Base-by-base conservation (phyloP, 2,329 filamentous ascomycete genomes). In the Cladophialophora chaetospira region DNA sequence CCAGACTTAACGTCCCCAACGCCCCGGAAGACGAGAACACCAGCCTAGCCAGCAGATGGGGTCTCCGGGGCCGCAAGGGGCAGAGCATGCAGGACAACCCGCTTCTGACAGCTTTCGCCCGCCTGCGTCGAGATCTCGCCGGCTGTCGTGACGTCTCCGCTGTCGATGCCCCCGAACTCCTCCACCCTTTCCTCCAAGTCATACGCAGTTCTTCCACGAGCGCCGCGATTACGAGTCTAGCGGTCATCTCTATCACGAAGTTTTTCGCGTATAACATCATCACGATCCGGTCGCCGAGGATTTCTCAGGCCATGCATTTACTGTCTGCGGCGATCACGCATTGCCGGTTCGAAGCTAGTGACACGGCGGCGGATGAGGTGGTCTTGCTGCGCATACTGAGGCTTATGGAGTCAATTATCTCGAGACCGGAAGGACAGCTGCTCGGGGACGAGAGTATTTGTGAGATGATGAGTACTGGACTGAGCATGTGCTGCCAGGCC, bases 401-500 rank as follows among this genome's bases (percentile, higher is more conserved):
- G 70, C 82, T 99, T 44, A 99, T 99, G 94, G 94, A 99, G 73
- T 89, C 91, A 68, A 97, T 99, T 88, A 87, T 99, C 67, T 95
- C 92, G 13, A 90, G 94, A 0, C 90, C 92, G 0, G 91, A 93
- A 26, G 94, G 94, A 33, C 88, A 95, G 64, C 84, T 97, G 9
- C 78, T 99, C n/a, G 95, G 93, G 57, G 94, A 99, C 68, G 93
- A 97, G 75, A 97, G 93, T 69, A 91, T 99, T 9, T 99, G 95
- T 71, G 91, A 97, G 71, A 97, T 99, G 91, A 97, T 99, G 93
- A 94, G 96, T 71, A 93, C 91, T 1, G 94, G 93, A 1, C 75
- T 99, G 64, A 96, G 91, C 69, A 97, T 99, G 79, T 99, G 94
- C 77, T 99, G 93, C 62, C 92, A 97, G 69, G 85, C 89, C 53